Base-by-base conservation (phyloP, 805 yeast species). In the Peterozyma toletana region DNA sequence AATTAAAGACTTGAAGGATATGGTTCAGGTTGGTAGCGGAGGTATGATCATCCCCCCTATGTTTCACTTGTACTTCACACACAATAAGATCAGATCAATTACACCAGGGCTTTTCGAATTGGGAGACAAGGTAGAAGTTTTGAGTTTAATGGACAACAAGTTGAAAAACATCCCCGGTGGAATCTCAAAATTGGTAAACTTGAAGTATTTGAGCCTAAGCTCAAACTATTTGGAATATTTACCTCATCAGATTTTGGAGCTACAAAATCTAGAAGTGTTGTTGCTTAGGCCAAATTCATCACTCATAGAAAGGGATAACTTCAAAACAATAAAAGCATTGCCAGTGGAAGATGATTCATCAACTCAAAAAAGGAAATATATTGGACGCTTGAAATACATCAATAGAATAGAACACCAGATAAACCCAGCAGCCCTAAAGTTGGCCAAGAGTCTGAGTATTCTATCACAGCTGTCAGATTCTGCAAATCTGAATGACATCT, bases 221-320 rank as follows among this genome's bases (percentile, higher is more conserved):
- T 63, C 71, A 17, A 80, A 80, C 52, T 67, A 73, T 44, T 53
- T 80, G 34, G 67, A 66, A 41, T 73, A 64, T 43, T 56, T 79
- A 15, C 85, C 86, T 0, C 70, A 67, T 47, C 75, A 75, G 47
- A 70, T 79, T 6, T 56, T 80, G n/a, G 60, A 68, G 4, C 57
- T 80, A 11, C 60, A 67, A 1, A 53, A 60, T 2, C 53, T 80
- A 30, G 57, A 61, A 15, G 67, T 68, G 1, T 59, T 80, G n/a
- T 60, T 75, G 11, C 72, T 81, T 0, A 72, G 83, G 30, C 84
- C 84, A 1, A 79, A 79, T 49, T 75, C 76, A 7, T 63, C 64
- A 49, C 48, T 60, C 54, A 50, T 55, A 46, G 44, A 54, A 39
- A 30, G 52, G 31, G 50, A 49, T 2, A 44, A 41, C n/a, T 39